Percentiles rank a stretch among this genome's conserved stretches.
phyloP scores from a whole-genome alignment of 208 protist species.

The Acanthamoeba lenticulata region DNA sequence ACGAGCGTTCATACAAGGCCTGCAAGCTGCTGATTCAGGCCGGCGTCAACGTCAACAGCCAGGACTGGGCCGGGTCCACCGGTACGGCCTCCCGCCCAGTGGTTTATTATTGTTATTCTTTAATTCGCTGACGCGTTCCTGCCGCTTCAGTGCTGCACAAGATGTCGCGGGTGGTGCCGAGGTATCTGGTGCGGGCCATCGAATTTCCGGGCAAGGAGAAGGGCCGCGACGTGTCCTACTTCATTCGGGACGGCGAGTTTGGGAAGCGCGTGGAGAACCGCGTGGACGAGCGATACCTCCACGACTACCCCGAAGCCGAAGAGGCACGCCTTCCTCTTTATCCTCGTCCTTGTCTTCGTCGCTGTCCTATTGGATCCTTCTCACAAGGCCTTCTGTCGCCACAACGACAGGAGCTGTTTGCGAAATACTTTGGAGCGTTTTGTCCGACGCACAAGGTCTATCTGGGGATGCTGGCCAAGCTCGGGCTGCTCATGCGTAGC shows the following conservation, averaged over 20 bases:
- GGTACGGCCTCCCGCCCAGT: background rate
- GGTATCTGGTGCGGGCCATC: background rate
- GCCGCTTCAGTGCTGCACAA: constrained; percentile 22
- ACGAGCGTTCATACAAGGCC: constrained; percentile 16
- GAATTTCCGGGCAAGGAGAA: constrained; percentile 25
- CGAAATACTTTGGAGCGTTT: background rate
- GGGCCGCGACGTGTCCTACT: background rate
- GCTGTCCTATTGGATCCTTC: background rate
- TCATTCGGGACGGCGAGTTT: constrained; percentile 35
- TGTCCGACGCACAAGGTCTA: constrained; percentile 16
- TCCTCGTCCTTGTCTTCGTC: background rate
- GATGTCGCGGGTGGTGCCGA: background rate
- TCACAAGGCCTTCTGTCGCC: background rate
- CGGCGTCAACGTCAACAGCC: background rate
- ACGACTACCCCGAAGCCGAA: constrained; percentile 30
- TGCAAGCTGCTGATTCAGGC: constrained; percentile 7
- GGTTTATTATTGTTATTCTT: background rate
- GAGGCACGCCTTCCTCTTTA: background rate
- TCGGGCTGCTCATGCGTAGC: constrained; percentile 4
- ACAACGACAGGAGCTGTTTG: background rate
- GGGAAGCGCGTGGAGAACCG: constrained; percentile 16
- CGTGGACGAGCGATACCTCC: constrained; percentile 6
- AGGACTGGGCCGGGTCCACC: constrained; percentile 15
- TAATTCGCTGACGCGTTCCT: background rate
- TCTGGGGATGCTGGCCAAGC: background rate